A percentile compares a stretch with the other conserved stretches of the same genome.
Conservation (phyloP, 1,139 yeast species). For the Geotrichum carabidarum region DNA sequence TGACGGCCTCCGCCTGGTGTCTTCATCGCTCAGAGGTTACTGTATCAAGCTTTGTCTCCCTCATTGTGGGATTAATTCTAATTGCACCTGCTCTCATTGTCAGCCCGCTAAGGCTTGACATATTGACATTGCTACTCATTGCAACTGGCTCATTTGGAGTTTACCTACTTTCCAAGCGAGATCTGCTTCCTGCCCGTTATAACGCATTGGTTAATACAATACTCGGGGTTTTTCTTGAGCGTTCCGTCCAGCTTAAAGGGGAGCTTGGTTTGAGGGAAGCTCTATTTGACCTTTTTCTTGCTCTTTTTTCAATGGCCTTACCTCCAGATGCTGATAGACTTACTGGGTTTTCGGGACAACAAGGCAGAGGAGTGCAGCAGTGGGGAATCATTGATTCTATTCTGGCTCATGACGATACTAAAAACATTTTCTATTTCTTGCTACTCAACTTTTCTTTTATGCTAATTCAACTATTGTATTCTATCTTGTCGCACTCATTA, state of each 20-base stretch:
- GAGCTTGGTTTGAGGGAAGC: slow-evolving; percentile 14
- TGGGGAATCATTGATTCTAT: slow-evolving; percentile 38
- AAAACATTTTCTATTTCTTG: slow-evolving; percentile 83
- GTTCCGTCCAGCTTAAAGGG: slow-evolving; percentile 16
- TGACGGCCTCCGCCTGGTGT: slow-evolving; percentile 16
- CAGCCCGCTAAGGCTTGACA: slow-evolving; percentile 18
- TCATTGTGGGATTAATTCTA: slow-evolving; percentile 15
- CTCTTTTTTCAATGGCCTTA: slow-evolving; percentile 9
- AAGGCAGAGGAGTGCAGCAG: slow-evolving; percentile 10
- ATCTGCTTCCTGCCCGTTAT: slow-evolving; percentile 33
- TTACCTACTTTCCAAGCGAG: slow-evolving; percentile 34
- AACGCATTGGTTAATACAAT: slow-evolving; percentile 29
- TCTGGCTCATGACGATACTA: slow-evolving; percentile 60
- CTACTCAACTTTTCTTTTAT: slow-evolving; percentile 83
- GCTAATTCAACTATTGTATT: slow-evolving; percentile 87
- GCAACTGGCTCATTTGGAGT: slow-evolving; percentile 37
- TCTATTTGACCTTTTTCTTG: slow-evolving; percentile 6
- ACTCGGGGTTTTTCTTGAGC: slow-evolving; percentile 18
- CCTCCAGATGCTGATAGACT: slow-evolving; percentile 17
- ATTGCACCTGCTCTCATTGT: slow-evolving; percentile 12
- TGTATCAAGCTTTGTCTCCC: slow-evolving; percentile 12
- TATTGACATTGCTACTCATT: slow-evolving; percentile 29
- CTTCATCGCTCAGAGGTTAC: slow-evolving; percentile 16
- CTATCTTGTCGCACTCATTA: slow-evolving; percentile 84
- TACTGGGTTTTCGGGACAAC: slow-evolving; percentile 13